Evolutionary conservation across 2,329 filamentous ascomycete species (phyloP).

Genomic region (Phaeosphaeriaceae sp.): DNA sequence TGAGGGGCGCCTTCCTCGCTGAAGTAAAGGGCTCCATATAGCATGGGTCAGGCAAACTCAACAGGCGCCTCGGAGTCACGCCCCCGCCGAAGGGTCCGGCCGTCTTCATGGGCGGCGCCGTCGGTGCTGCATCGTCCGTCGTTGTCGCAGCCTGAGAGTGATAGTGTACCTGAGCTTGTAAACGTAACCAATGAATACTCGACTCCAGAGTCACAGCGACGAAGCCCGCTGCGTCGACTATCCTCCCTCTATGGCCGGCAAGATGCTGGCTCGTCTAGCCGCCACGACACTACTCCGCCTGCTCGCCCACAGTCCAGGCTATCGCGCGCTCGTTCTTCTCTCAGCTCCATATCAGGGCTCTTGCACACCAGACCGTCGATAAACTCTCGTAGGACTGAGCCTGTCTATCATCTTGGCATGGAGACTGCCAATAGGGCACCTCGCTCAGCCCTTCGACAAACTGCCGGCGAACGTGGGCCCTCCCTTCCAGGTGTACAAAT

Average conservation of each 20-base stretch:
- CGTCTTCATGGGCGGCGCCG: constrained; percentile 40
- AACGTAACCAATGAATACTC: constrained; percentile 17
- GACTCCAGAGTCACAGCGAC: constrained; percentile 29
- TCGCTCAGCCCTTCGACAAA: constrained; percentile 28
- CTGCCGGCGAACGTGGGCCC: constrained; percentile 38
- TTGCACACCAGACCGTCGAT: constrained; percentile 38
- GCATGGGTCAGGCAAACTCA: constrained; percentile 50
- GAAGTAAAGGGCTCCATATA: constrained; percentile 26
- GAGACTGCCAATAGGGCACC: constrained; percentile 20
- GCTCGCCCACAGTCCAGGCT: constrained; percentile 42
- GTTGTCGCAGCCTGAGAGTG: constrained; percentile 17
- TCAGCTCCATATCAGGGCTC: constrained; percentile 42
- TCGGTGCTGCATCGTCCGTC: constrained; percentile 26
- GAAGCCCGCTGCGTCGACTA: constrained; percentile 40
- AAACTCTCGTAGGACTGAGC: constrained; percentile 22
- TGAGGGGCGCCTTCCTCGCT: constrained; percentile 30
- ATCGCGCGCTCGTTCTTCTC: constrained; percentile 44
- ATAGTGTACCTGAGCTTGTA: constrained; percentile 31
- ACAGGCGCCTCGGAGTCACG: constrained; percentile 32
- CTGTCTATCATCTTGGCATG: constrained; percentile 18
- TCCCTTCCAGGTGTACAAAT: constrained; percentile 41
- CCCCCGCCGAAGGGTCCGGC: constrained; percentile 36
- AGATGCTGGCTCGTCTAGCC: constrained; percentile 41
- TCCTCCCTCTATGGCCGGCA: constrained; percentile 35
- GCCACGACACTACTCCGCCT: constrained; percentile 11